These are phyloP conservation scores for Macrophomina phaseolina DNA, from an alignment of 2,329 filamentous ascomycete species.

Conservation along the genomic window DNA sequence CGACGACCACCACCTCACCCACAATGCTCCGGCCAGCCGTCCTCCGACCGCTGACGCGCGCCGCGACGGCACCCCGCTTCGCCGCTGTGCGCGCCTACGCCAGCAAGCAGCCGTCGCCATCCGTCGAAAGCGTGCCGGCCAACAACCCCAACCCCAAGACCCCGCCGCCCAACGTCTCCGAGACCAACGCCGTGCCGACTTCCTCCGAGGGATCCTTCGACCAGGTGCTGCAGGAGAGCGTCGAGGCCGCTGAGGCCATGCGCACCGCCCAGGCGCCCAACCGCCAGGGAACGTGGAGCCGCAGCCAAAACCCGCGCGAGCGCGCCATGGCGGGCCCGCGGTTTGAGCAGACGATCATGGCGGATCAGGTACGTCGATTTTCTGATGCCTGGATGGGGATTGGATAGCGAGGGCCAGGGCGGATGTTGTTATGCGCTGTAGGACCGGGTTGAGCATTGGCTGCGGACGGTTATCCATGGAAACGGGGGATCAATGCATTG, in stretches of 20 bases:
- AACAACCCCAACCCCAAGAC: slow-evolving; percentile 64
- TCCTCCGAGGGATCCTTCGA: slow-evolving; percentile 58
- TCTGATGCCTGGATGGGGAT: neutral
- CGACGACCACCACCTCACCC: neutral
- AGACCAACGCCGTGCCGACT: slow-evolving; percentile 65
- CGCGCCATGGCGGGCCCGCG: slow-evolving; percentile 90
- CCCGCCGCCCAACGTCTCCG: slow-evolving; percentile 59
- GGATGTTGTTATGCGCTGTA: too few relatives aligned
- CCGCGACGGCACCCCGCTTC: slow-evolving; percentile 30
- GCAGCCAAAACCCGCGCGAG: slow-evolving; percentile 80
- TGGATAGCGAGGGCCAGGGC: neutral
- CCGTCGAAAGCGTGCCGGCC: slow-evolving; percentile 74
- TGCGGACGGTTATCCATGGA: neutral
- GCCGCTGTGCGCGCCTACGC: slow-evolving; percentile 1
- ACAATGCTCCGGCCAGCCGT: slow-evolving; percentile 35
- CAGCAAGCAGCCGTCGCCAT: slow-evolving; percentile 28
- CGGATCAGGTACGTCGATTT: slow-evolving; percentile 72
- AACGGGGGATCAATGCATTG: slow-evolving; percentile 1
- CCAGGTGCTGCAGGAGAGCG: slow-evolving; percentile 60
- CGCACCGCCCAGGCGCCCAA: slow-evolving; percentile 83
- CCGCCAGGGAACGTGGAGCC: slow-evolving; percentile 77
- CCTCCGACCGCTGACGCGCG: slow-evolving; percentile 38
- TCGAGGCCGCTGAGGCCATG: slow-evolving; percentile 60
- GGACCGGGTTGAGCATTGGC: neutral
- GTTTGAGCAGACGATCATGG: slow-evolving; percentile 97